A percentile compares a stretch with the other conserved stretches of the same genome.
Conservation (phyloP, 2,329 filamentous ascomycete genomes). For the Exophiala phaeomuriformis region DNA sequence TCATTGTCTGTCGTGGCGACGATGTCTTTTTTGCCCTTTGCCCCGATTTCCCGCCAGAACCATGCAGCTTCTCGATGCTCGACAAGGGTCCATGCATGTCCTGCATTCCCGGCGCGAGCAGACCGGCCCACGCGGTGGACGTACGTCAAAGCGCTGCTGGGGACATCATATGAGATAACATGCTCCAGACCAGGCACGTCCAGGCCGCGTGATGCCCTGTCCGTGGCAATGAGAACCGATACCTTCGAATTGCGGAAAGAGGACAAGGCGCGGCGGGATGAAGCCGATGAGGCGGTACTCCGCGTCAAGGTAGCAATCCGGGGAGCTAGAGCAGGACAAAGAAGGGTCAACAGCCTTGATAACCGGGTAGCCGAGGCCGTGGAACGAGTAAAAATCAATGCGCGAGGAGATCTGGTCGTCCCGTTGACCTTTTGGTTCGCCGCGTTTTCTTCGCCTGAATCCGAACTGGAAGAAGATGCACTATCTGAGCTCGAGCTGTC, state of each 20-base stretch:
- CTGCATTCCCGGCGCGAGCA: slow-evolving; percentile 77
- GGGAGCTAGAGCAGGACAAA: slow-evolving; percentile 81
- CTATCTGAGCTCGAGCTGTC: slow-evolving; percentile 60
- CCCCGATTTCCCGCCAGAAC: slow-evolving; percentile 80
- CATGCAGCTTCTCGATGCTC: slow-evolving; percentile 75
- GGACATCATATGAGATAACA: slow-evolving; percentile 92
- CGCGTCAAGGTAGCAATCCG: slow-evolving; percentile 83
- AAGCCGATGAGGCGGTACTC: slow-evolving; percentile 22
- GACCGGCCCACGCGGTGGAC: slow-evolving; percentile 95
- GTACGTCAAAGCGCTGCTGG: slow-evolving; percentile 90
- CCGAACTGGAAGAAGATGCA: not conserved
- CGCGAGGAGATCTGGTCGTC: slow-evolving; percentile 84
- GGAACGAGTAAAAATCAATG: slow-evolving; percentile 91
- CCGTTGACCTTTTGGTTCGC: not conserved
- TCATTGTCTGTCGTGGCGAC: not conserved
- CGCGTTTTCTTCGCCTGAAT: too few relatives aligned
- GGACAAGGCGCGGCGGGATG: slow-evolving; percentile 65
- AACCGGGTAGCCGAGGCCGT: slow-evolving; percentile 82
- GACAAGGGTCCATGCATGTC: slow-evolving; percentile 77
- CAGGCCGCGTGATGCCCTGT: slow-evolving; percentile 87
- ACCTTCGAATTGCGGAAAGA: slow-evolving; percentile 85
- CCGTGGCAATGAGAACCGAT: slow-evolving; percentile 87
- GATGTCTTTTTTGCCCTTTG: slow-evolving; percentile 30
- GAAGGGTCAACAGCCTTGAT: slow-evolving; percentile 74
- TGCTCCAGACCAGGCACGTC: slow-evolving; percentile 89